Evolutionary conservation across 495 filamentous ascomycete species (phyloP).

Genomic region (Aspergillus heteromorphus): DNA sequence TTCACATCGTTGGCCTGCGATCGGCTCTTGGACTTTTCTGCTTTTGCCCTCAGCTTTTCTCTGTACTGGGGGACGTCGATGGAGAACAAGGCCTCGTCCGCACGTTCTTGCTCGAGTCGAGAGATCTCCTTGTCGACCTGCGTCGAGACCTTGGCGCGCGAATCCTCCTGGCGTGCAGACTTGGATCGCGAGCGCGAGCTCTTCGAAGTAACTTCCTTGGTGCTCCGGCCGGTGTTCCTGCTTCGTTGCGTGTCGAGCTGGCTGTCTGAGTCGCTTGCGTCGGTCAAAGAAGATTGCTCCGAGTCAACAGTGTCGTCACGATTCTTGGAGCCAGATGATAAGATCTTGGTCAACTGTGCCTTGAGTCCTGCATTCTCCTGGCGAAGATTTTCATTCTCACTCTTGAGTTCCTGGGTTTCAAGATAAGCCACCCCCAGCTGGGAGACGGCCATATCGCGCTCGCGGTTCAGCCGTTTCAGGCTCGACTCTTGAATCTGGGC

Average conservation of each 20-base stretch:
- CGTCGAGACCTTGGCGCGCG: slow-evolving; percentile 28
- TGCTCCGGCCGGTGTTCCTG: slow-evolving; percentile 25
- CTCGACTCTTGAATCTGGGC: slow-evolving; percentile 53
- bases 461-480: slow-evolving; percentile 54
- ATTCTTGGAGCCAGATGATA: slow-evolving; percentile 12
- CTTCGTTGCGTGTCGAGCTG: slow-evolving; percentile 33
- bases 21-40: slow-evolving; percentile 18
- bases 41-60: slow-evolving; percentile 20
- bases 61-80: slow-evolving; percentile 27
- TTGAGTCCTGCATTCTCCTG: slow-evolving; percentile 46
- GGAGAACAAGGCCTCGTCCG: slow-evolving; percentile 44
- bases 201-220: slow-evolving; percentile 32
- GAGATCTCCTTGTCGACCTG: slow-evolving; percentile 44
- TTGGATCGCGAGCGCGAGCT: slow-evolving; percentile 29
- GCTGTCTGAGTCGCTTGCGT: slow-evolving; percentile 30
- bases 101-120: slow-evolving; percentile 37
- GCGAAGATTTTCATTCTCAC: slow-evolving; percentile 46
- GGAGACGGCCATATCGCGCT: slow-evolving; percentile 59
- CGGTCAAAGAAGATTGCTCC: slow-evolving; percentile 22
- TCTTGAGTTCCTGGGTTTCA: slow-evolving; percentile 58
- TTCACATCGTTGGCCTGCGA: slow-evolving; percentile 6
- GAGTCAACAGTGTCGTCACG: slow-evolving; percentile 31
- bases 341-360: slow-evolving; percentile 29
- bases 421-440: slow-evolving; percentile 59
- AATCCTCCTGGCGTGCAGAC: slow-evolving; percentile 27